These are phyloP conservation scores for Penicillium verhagenii DNA, from an alignment of 495 filamentous ascomycete genomes.

Conservation along the genomic window DNA sequence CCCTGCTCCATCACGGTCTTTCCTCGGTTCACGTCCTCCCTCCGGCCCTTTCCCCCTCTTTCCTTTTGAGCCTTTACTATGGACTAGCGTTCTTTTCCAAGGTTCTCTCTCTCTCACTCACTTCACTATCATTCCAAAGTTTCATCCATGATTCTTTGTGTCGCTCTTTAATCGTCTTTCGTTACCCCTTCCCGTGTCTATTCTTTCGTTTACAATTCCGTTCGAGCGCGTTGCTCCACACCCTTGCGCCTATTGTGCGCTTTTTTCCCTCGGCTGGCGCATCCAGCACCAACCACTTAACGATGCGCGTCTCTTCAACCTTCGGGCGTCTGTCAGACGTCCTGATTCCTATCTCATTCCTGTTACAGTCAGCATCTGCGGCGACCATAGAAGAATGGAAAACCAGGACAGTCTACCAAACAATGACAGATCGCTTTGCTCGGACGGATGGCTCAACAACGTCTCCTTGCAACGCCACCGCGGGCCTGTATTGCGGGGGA, in stretches of 20 bases:
- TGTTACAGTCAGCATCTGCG: slow-evolving; percentile 6
- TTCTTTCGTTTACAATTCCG: neutral
- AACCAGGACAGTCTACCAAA: slow-evolving; percentile 67
- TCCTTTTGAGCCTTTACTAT: neutral
- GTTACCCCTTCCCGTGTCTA: neutral
- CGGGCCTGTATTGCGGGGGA: slow-evolving; percentile 68
- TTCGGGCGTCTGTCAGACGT: neutral
- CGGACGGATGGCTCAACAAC: slow-evolving; percentile 61
- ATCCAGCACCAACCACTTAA: neutral
- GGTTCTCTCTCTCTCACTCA: neutral
- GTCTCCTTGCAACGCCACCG: slow-evolving; percentile 41
- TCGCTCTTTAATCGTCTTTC: neutral
- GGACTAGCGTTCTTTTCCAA: no score
- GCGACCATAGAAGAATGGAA: slow-evolving; percentile 49
- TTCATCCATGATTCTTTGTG: neutral
- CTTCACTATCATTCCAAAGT: neutral
- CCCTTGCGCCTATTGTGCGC: neutral
- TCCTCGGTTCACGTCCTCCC: neutral
- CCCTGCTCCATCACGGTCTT: neutral
- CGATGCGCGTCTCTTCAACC: neutral
- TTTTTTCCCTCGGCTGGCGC: neutral
- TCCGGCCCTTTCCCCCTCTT: neutral
- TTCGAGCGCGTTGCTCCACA: neutral
- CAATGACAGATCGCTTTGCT: slow-evolving; percentile 74
- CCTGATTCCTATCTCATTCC: neutral